A percentile compares a stretch with the other conserved stretches of the same genome.
phyloP scores from a whole-genome alignment of 1,284 basidiomycete genomes.

The Cryptococcus floricola region DNA sequence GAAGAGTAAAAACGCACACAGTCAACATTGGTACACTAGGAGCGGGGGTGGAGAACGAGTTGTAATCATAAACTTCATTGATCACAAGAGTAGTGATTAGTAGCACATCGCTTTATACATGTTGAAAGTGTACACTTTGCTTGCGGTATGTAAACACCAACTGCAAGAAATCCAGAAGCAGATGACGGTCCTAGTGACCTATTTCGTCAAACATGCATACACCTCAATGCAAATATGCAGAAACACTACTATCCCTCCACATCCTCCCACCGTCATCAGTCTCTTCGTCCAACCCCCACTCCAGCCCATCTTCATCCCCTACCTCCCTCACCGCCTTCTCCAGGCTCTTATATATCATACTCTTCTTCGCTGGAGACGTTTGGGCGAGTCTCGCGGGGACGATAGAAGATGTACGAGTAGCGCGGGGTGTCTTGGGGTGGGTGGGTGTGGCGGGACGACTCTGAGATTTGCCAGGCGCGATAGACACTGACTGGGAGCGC shows the following conservation, averaged over 20 bases:
- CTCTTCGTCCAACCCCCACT: constrained; percentile 43
- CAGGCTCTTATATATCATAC: constrained; percentile 11
- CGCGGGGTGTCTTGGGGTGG: background rate
- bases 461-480: background rate
- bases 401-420: background rate
- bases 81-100: too few relatives aligned
- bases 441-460: constrained; percentile 2
- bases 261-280: constrained; percentile 27
- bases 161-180: too few relatives aligned
- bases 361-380: constrained; percentile 13
- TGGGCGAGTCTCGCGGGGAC: background rate
- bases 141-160: too few relatives aligned
- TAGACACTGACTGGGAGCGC: background rate
- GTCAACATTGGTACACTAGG: too few relatives aligned
- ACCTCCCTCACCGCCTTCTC: constrained; percentile 15
- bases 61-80: too few relatives aligned
- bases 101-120: too few relatives aligned
- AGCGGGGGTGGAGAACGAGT: too few relatives aligned
- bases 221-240: constrained; percentile 1
- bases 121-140: too few relatives aligned
- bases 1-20: too few relatives aligned
- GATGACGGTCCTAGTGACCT: too few relatives aligned
- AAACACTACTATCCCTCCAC: constrained; percentile 34
- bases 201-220: background rate
- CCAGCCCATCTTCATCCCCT: constrained; percentile 28